These are phyloP conservation scores for Talaromyces sp. DNA, from an alignment of 2,329 filamentous ascomycete genomes.

Conservation along the genomic window DNA sequence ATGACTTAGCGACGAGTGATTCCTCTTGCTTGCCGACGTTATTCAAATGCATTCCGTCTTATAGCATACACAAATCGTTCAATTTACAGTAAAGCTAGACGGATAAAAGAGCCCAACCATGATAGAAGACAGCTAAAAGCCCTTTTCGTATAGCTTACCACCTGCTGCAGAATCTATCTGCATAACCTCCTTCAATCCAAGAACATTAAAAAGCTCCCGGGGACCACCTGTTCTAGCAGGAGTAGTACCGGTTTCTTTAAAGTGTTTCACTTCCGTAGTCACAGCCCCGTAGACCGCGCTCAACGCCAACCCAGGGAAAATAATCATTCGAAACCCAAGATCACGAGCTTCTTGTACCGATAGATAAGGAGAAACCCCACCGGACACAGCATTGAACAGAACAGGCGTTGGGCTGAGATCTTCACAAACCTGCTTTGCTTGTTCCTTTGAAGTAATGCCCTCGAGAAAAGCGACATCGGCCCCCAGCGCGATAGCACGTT, in stretches of 20 bases:
- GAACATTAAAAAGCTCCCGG: constrained; percentile 30
- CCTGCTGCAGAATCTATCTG: constrained; percentile 30
- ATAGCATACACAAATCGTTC: neutral
- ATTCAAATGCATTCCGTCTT: too few relatives aligned
- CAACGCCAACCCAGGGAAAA: constrained; percentile 31
- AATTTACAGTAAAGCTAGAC: neutral
- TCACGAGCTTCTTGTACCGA: constrained; percentile 28
- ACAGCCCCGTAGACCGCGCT: constrained; percentile 26
- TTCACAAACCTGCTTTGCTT: constrained; percentile 25
- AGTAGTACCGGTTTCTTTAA: constrained; percentile 28
- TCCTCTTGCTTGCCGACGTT: too few relatives aligned
- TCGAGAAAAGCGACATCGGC: constrained; percentile 34
- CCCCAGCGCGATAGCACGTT: constrained; percentile 27
- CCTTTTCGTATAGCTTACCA: constrained; percentile 18
- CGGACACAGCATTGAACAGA: constrained; percentile 35
- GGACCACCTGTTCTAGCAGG: constrained; percentile 17
- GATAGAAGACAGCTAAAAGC: constrained; percentile 12
- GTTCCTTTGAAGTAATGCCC: constrained; percentile 27
- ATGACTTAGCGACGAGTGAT: too few relatives aligned
- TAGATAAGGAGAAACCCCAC: constrained; percentile 30
- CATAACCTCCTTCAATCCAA: constrained; percentile 30
- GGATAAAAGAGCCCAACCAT: neutral
- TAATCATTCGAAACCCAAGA: constrained; percentile 35
- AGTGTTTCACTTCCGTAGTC: constrained; percentile 20
- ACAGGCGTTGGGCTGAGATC: constrained; percentile 29